Percentiles rank a stretch among this genome's conserved stretches.
These are phyloP conservation scores for Solanum hybrid DNA, from an alignment of 305 asterid genomes.

Conservation along the genomic window DNA sequence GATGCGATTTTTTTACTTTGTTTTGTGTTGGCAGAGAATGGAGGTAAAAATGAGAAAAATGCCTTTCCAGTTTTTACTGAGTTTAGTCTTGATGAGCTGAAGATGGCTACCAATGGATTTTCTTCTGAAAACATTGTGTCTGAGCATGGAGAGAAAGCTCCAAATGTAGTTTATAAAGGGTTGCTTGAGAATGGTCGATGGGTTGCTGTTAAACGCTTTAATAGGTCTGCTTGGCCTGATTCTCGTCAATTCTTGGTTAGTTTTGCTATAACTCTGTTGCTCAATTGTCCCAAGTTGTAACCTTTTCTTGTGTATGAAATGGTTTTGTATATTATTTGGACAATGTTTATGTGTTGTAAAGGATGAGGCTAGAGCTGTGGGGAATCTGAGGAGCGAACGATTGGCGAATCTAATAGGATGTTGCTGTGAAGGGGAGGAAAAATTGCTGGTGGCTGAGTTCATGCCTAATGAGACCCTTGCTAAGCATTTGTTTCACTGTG, in stretches of 20 bases:
- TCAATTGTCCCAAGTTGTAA: background rate
- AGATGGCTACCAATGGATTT: conserved; percentile 66
- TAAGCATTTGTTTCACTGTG: conserved; percentile 85
- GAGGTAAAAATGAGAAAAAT: conserved; percentile 36
- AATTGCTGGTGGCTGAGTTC: conserved; percentile 85
- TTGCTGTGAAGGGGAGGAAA: conserved; percentile 80
- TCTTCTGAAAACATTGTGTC: conserved; percentile 73
- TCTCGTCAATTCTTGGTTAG: conserved; percentile 70
- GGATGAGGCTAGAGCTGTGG: conserved; percentile 88
- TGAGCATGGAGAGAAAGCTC: conserved; percentile 93
- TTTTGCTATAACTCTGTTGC: background rate
- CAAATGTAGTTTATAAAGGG: conserved; percentile 85
- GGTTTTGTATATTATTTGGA: background rate
- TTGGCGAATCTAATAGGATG: conserved; percentile 78
- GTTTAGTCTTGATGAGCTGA: conserved; percentile 64
- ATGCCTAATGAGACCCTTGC: conserved; percentile 93
- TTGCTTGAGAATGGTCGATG: conserved; percentile 47
- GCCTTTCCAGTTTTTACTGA: conserved; percentile 50
- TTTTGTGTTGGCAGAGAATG: conserved; percentile 42
- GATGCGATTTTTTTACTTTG: background rate
- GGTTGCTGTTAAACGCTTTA: conserved; percentile 84
- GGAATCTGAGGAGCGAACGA: conserved; percentile 69
- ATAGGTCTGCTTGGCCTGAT: conserved; percentile 90
- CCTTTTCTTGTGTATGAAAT: background rate
- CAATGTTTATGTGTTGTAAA: conserved; percentile 9